Evolutionary conservation across 176 grass and related monocot genomes (phyloP).

Genomic region (Typha latifolia): DNA sequence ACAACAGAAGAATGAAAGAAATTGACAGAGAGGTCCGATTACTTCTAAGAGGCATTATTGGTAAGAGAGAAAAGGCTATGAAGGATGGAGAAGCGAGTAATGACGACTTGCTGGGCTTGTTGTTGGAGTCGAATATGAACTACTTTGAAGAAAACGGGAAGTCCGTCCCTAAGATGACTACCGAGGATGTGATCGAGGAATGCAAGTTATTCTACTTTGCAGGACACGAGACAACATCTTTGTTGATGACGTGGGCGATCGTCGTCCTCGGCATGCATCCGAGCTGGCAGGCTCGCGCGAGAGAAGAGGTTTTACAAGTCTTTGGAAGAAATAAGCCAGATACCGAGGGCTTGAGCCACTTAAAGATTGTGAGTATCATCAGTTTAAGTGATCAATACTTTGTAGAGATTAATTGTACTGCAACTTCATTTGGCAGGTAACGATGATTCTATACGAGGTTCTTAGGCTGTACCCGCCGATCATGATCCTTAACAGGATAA

Average conservation of each 20-base stretch:
- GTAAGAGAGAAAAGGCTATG: conserved; percentile 35
- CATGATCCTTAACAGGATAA: background rate
- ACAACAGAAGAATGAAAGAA: conserved; percentile 30
- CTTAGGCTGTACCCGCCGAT: conserved; percentile 33
- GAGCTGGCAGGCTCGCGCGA: conserved; percentile 52
- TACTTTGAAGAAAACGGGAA: conserved; percentile 31
- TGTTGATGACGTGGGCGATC: conserved; percentile 58
- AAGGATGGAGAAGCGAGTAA: conserved; percentile 18
- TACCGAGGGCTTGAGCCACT: conserved; percentile 17
- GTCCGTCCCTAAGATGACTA: conserved; percentile 24
- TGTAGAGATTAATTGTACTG: too few relatives aligned
- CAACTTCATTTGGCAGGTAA: conserved; percentile 20
- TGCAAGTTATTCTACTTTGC: conserved; percentile 86
- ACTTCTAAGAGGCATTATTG: conserved; percentile 48
- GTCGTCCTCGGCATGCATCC: conserved; percentile 60
- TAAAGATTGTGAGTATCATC: conserved; percentile 50
- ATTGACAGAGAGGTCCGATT: conserved; percentile 21
- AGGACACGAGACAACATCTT: conserved; percentile 49
- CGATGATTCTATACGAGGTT: conserved; percentile 49
- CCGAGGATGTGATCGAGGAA: conserved; percentile 58
- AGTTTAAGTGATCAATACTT: background rate
- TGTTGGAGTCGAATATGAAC: conserved; percentile 55
- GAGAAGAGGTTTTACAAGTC: conserved; percentile 42
- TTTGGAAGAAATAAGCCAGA: conserved; percentile 62
- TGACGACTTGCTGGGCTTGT: conserved; percentile 44